Evolutionary conservation across 441 rosid species (phyloP), one percentile per base, ranked within the genome.

Genomic region (Jatropha podagrica): DNA sequence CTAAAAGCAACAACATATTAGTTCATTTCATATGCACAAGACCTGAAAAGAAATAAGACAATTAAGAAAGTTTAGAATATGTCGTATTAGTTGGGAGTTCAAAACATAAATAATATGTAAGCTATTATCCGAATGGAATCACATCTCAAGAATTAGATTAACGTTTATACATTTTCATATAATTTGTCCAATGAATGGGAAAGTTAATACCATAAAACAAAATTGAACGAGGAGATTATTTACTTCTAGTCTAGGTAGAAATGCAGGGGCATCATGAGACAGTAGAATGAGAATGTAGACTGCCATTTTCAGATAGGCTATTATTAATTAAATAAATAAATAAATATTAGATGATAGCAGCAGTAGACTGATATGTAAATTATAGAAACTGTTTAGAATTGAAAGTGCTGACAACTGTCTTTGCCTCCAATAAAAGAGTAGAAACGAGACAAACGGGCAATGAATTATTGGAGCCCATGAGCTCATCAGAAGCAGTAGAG

Each of bases 381-480:
- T 76, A 27, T 69, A 49, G 26, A 74, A 52, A 65, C 41, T 38
- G 44, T 42, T 20, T 73, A 49, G 73, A 61, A 76, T 74, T 74
- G 78, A 79, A 71, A 74, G 42, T 68, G 71, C 32, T 70, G 77
- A 46, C 77, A 63, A 27, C 59, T 77, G 81, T 74, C 74, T 42
- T 38, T 62, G 68, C 46, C 75, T 72, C 54, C 54, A 69, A 60
- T 70, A 76, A 20, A 48, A 69, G 59, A 52, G 67, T 15, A 26
- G 71, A 37, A 72, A 68, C 65, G 80, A 66, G 77, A 76, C 82
- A 42, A 41, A 74, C 65, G 61, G 84, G 79, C 83, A 23, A 75
- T 75, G 75, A 71, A 86, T 85, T 80, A 88, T 85, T 87, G 85
- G 83, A 41, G 69, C 8, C 62, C 51, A 74, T 83, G 76, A 83